phyloP scores from a whole-genome alignment of 106 monocot species.

The Allium cepa region DNA sequence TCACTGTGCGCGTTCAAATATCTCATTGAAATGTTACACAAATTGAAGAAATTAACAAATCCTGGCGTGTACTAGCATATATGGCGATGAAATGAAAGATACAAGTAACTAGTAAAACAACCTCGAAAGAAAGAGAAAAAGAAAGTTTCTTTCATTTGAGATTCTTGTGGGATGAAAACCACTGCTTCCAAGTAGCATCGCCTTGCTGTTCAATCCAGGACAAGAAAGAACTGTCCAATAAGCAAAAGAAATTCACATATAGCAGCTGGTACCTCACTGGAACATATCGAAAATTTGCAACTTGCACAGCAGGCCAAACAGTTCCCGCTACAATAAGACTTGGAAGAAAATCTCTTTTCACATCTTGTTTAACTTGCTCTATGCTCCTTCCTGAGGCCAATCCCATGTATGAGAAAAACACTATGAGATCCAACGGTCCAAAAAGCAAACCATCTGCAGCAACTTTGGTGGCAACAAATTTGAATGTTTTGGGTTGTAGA shows the following conservation, averaged over 20 bases:
- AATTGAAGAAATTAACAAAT: too few relatives aligned
- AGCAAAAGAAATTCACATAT: slow-evolving; percentile 91
- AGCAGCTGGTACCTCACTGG: slow-evolving; percentile 93
- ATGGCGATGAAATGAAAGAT: too few relatives aligned
- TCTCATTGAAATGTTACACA: too few relatives aligned
- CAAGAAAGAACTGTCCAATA: slow-evolving; percentile 88
- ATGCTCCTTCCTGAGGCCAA: slow-evolving; percentile 63
- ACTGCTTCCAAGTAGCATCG: slow-evolving; percentile 93
- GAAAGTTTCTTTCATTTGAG: background rate
- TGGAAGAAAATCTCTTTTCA: slow-evolving; percentile 90
- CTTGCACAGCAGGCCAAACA: slow-evolving; percentile 78
- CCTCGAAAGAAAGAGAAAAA: background rate
- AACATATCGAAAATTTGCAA: slow-evolving; percentile 88
- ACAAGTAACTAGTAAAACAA: too few relatives aligned
- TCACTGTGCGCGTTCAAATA: too few relatives aligned
- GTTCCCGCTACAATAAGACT: slow-evolving; percentile 56
- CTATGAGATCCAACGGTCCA: slow-evolving; percentile 74
- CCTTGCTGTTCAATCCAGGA: slow-evolving; percentile 99
- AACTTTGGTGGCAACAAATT: slow-evolving; percentile 85
- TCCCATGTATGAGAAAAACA: slow-evolving; percentile 95
- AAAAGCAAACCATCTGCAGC: slow-evolving; percentile 74
- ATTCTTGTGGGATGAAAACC: slow-evolving; percentile 66
- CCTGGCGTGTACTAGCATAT: too few relatives aligned
- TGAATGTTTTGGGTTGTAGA: slow-evolving; percentile 65
- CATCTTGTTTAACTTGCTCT: slow-evolving; percentile 79